Base-by-base conservation (phyloP, 345 rosid species). In the Boechera divaricarpa region DNA sequence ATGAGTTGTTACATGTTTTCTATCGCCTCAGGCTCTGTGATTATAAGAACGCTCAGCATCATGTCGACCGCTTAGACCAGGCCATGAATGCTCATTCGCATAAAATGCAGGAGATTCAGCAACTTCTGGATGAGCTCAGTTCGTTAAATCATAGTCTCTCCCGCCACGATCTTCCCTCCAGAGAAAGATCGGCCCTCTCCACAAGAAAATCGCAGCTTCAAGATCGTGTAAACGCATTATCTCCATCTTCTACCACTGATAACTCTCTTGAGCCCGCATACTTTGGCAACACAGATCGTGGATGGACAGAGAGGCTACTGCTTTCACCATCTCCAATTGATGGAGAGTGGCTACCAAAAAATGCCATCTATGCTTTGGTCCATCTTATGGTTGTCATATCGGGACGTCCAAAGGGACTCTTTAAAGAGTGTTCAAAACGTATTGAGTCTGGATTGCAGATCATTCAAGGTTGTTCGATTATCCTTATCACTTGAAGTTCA, bases 341-440 rank as follows among this genome's bases (percentile, higher is more conserved):
- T 83, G 99, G 99, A 70, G 93, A 92, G 72, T 95, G 97, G 99
- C 83, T 95, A 44, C 99, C 98, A 7, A 91, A 90, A 84, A 84
- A 80, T 83, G 99, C 99, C 68, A 88, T 92, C 32, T 85, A 82
- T 84, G 94, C 97, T 36, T 87, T 95, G 69, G 90, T 95, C 71
- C 96, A 95, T 80, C 99, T 95, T 62, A 92, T 92, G 94, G 87
- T 86, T 41, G 94, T 89, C 73, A 84, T 91, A 70, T 79, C 91
- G 36, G 94, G 94, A 63, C 99, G 99, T 73, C 99, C 99, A 7
- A 91, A 91, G 74, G 99, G 99, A 73, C 85, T 82, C 65, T 95
- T 92, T 75, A 95, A 91, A 82, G 99, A 95, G 56, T 95, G 98
- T 81, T 85, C 87, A 15, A 91, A 89, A 81, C 96, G 99, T 67